Conservation (phyloP, 2,329 filamentous ascomycete genomes). For the Cytospora leucostoma region DNA sequence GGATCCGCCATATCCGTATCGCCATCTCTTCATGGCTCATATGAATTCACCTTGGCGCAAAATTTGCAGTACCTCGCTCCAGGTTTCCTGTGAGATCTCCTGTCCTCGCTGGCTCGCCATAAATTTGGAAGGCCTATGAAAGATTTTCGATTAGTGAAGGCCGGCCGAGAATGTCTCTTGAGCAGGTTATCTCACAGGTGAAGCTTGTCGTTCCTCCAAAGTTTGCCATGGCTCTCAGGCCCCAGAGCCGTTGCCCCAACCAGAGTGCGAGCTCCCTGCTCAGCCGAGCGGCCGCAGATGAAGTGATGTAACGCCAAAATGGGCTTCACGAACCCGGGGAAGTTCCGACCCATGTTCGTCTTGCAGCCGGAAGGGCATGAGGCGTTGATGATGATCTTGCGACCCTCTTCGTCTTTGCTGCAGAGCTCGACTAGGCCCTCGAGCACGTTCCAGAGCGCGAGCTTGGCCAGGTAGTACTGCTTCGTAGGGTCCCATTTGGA, state of each 20-base stretch:
- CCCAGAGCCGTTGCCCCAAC: slow-evolving; percentile 45
- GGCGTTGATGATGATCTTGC: slow-evolving; percentile 44
- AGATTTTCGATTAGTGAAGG: not conserved
- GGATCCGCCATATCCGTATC: too few species aligned
- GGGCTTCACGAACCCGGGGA: slow-evolving; percentile 25
- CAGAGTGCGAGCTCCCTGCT: slow-evolving; percentile 46
- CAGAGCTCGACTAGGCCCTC: slow-evolving; percentile 40
- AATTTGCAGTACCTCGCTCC: slow-evolving; percentile 12
- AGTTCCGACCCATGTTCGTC: slow-evolving; percentile 44
- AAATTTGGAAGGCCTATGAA: slow-evolving; percentile 5
- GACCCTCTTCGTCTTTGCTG: slow-evolving; percentile 26
- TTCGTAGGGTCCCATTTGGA: slow-evolving; percentile 28
- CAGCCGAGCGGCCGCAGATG: slow-evolving; percentile 42
- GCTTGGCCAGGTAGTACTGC: slow-evolving; percentile 37
- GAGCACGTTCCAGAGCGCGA: slow-evolving; percentile 40
- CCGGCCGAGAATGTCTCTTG: not conserved
- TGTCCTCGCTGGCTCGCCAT: slow-evolving; percentile 8
- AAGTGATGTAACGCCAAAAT: slow-evolving; percentile 34
- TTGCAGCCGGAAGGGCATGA: slow-evolving; percentile 46
- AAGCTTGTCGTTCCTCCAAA: slow-evolving; percentile 44
- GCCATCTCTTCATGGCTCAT: too few species aligned
- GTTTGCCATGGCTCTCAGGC: slow-evolving; percentile 44
- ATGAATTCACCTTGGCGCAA: not conserved
- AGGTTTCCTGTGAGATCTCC: slow-evolving; percentile 15
- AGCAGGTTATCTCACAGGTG: slow-evolving; percentile 35